Base-by-base conservation (phyloP, 2,329 filamentous ascomycete genomes). In the Aspergillus thermomutatus region DNA sequence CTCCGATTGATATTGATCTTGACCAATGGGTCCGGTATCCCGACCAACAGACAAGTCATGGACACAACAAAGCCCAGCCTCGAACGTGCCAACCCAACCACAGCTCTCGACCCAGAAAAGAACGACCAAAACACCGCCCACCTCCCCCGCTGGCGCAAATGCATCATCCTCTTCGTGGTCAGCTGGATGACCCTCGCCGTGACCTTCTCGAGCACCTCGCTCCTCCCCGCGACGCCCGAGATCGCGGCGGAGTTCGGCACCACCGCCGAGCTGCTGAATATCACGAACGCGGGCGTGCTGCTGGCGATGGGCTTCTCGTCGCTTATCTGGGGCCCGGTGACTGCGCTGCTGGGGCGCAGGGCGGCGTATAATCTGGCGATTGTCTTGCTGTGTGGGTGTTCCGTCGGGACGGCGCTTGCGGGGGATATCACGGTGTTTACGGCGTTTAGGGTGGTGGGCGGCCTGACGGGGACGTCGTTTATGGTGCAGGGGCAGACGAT, bases 171-270 rank as follows among this genome's bases (percentile, higher is more conserved):
- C 43, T 76, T 77, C 59, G 61, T 71, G 10, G 71, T 72, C 26
- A 76, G 73, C 57, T 79, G 74, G 74, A 72, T 75, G 66, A 73
- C 75, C 1, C 64, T 78, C 4, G 66, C 72, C 1, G 68, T 73
- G 7, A 75, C 75, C 41, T 79, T 76, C 59, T 75, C 72, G n/a
- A 74, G 70, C 58, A 77, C 77, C 10, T 74, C 75, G 3, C 60
- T 78, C 19, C 64, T 79, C 11, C 70, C 73, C 21, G 76, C 75
- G 1, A 68, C 67, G 5, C 69, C 69, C 11, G 75, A 78, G 60
- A 78, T 79, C 54, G 70, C 74, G 3, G 50, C 52, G 7, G 72
- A 77, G 8, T 73, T 77, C 54, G 50, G 61, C 10, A 77, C 73
- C 0, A 72, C 71, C 0, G 51, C 64, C 3, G 72, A 74, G 37